A percentile compares a stretch with the other conserved stretches of the same genome.
These are phyloP conservation scores for Dictyophora rubrovolvata DNA, from an alignment of 768 basidiomycete species.

Conservation along the genomic window DNA sequence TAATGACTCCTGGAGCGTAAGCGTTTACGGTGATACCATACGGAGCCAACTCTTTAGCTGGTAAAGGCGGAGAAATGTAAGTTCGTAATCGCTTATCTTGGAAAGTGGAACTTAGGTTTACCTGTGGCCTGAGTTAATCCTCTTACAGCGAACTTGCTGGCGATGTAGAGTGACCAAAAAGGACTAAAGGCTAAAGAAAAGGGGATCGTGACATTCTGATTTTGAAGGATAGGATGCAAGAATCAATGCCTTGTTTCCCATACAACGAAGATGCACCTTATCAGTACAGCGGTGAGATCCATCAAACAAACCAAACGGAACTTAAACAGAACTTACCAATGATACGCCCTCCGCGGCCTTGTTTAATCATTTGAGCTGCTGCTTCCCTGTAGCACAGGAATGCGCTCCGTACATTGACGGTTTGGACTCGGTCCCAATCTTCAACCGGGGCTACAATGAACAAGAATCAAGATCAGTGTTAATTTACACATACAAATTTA, in stretches of 20 bases:
- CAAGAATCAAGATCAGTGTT: background rate
- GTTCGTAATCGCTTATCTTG: too few relatives aligned
- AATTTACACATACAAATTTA: background rate
- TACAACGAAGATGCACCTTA: background rate
- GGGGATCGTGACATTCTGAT: too few relatives aligned
- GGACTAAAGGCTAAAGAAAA: slow-evolving; percentile 3
- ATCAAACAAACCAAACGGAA: too few relatives aligned
- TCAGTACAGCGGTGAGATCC: too few relatives aligned
- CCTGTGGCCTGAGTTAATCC: slow-evolving; percentile 32
- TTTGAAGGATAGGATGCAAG: background rate
- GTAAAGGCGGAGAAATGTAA: background rate
- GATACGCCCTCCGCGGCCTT: slow-evolving; percentile 32
- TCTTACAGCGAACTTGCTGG: slow-evolving; percentile 33
- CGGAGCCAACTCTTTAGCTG: slow-evolving; percentile 6
- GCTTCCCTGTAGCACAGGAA: slow-evolving; percentile 35
- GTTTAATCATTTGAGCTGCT: slow-evolving; percentile 34
- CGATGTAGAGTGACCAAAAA: slow-evolving; percentile 20
- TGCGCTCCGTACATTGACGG: slow-evolving; percentile 30
- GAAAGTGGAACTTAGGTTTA: slow-evolving; percentile 8
- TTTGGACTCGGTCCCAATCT: slow-evolving; percentile 24
- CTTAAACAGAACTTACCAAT: slow-evolving; percentile 21
- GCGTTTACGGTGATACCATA: slow-evolving; percentile 14
- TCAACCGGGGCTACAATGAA: slow-evolving; percentile 20
- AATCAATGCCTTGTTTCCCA: background rate
- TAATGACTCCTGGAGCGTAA: slow-evolving; percentile 12